Conservation (phyloP, 768 basidiomycete genomes). For the Piloderma croceum region DNA sequence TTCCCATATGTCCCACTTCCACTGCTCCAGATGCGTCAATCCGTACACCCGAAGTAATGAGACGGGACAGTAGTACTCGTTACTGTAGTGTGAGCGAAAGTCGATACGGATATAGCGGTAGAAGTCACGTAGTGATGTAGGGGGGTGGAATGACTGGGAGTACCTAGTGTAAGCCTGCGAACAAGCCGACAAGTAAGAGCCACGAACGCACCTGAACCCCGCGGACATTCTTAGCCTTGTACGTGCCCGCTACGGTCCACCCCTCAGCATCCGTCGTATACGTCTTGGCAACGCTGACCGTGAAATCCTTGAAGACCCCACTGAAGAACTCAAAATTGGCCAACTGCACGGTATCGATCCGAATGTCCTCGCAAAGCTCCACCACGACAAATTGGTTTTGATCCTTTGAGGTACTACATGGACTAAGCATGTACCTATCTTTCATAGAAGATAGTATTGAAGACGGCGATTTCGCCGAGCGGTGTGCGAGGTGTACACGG, state of each 20-base stretch:
- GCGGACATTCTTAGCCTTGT: conserved; percentile 82
- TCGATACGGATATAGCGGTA: conserved; percentile 93
- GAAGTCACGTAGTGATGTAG: conserved; percentile 69
- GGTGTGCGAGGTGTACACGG: conserved; percentile 80
- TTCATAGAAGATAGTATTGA: conserved; percentile 84
- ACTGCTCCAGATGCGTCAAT: conserved; percentile 92
- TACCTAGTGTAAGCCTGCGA: neutral
- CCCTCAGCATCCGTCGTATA: conserved; percentile 54
- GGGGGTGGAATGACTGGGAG: conserved; percentile 69
- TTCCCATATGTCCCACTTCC: conserved; percentile 88
- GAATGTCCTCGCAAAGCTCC: conserved; percentile 95
- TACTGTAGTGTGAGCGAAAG: conserved; percentile 89
- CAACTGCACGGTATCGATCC: conserved; percentile 92
- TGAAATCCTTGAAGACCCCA: conserved; percentile 90
- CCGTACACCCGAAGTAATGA: conserved; percentile 92
- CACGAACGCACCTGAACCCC: conserved; percentile 72
- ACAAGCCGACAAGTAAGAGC: conserved; percentile 2
- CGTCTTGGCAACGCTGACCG: conserved; percentile 81
- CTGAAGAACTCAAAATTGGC: conserved; percentile 99
- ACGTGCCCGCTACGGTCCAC: conserved; percentile 73
- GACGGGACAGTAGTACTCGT: conserved; percentile 94
- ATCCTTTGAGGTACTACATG: conserved; percentile 60
- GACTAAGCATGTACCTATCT: conserved; percentile 95
- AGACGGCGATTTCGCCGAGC: conserved; percentile 73
- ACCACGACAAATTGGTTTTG: conserved; percentile 79